Percentiles rank a stretch among this genome's conserved stretches.
phyloP scores from a whole-genome alignment of 495 filamentous ascomycete species.

The Schizothecium vesticola region DNA sequence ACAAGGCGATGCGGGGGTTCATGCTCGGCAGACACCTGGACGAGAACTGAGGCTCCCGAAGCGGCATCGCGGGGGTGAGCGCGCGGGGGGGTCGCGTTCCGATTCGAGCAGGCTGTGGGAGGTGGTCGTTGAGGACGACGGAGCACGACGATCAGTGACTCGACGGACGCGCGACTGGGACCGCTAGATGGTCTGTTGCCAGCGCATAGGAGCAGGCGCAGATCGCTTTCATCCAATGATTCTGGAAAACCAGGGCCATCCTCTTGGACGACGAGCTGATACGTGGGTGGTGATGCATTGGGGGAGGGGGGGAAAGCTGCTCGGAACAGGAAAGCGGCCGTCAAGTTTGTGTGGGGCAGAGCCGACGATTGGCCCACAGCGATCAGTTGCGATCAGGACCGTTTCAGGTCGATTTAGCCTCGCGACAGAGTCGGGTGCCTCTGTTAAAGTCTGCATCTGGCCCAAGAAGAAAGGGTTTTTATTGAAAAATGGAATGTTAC shows the following conservation, averaged over 20 bases:
- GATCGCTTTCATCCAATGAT: slow-evolving; percentile 27
- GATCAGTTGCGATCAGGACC: slow-evolving; percentile 6
- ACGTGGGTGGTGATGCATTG: slow-evolving; percentile 8
- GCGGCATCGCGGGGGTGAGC: slow-evolving; percentile 2
- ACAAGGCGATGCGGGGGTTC: background rate
- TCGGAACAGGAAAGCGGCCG: slow-evolving; percentile 16
- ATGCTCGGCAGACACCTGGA: background rate
- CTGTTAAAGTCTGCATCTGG: background rate
- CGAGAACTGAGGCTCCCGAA: slow-evolving; percentile 3
- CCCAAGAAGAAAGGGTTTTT: background rate
- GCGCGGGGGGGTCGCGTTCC: slow-evolving; percentile 1
- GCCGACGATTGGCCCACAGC: slow-evolving; percentile 27
- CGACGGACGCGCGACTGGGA: slow-evolving; percentile 1
- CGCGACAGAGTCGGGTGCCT: background rate
- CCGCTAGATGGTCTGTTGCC: slow-evolving; percentile 14
- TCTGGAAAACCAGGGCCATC: slow-evolving; percentile 14
- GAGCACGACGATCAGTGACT: slow-evolving; percentile 8
- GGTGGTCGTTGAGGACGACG: background rate
- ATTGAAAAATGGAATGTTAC: background rate
- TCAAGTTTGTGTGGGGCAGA: slow-evolving; percentile 16
- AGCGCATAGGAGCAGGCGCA: slow-evolving; percentile 25
- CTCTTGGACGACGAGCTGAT: slow-evolving; percentile 7
- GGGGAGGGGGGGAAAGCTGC: slow-evolving; percentile 1
- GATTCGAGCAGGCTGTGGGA: slow-evolving; percentile 2
- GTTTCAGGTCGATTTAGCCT: slow-evolving; percentile 34